A percentile compares a stretch with the other conserved stretches of the same genome.
phyloP scores from a whole-genome alignment of 768 basidiomycete genomes.

The Plicaturopsis crispa region DNA sequence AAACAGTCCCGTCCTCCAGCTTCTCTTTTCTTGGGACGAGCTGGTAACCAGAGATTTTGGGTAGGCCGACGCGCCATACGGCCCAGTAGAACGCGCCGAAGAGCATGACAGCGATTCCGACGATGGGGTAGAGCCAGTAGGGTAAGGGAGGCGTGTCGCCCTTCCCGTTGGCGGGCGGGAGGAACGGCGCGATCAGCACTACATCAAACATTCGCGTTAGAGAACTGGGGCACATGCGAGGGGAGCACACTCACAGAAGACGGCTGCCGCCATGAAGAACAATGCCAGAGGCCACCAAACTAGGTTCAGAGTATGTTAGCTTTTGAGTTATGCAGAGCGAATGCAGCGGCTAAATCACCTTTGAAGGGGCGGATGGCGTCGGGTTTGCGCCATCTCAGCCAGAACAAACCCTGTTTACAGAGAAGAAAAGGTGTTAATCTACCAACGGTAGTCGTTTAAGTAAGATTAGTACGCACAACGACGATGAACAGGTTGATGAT shows the following conservation, averaged over 20 bases:
- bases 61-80: slow-evolving; percentile 42
- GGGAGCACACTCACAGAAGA: slow-evolving; percentile 34
- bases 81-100: slow-evolving; percentile 48
- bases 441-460: too few relatives aligned
- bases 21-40: slow-evolving; percentile 41
- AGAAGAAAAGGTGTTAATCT: background rate
- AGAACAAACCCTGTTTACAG: slow-evolving; percentile 44
- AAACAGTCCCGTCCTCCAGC: slow-evolving; percentile 45
- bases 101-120: slow-evolving; percentile 41
- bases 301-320: slow-evolving; percentile 5
- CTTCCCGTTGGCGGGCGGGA: slow-evolving; percentile 42
- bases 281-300: slow-evolving; percentile 51
- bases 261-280: slow-evolving; percentile 44
- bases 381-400: slow-evolving; percentile 45
- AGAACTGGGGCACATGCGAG: accelerated
- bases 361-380: slow-evolving; percentile 44
- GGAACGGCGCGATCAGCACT: slow-evolving; percentile 51
- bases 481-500: slow-evolving; percentile 52
- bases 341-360: slow-evolving; percentile 19
- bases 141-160: slow-evolving; percentile 57
- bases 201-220: background rate
- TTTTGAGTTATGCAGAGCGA: background rate
- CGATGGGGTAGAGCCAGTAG: slow-evolving; percentile 52
- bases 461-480: slow-evolving; percentile 34
- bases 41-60: slow-evolving; percentile 38